Conservation (phyloP, 2,329 filamentous ascomycete species). For the Fusarium papillatum region DNA sequence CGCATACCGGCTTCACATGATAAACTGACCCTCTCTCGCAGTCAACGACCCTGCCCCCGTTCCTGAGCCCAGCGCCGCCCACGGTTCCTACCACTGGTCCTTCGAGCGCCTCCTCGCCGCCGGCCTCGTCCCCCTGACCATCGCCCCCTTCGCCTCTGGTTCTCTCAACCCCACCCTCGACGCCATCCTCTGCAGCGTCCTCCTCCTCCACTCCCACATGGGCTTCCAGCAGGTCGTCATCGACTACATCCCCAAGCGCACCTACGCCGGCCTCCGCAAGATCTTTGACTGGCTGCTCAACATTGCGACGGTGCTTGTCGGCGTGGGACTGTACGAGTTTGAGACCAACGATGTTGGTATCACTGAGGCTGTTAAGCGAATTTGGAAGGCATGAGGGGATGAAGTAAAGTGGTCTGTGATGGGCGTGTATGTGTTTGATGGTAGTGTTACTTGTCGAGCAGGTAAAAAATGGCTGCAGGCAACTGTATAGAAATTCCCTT, state of each 20-base stretch:
- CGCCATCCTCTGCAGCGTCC: slow-evolving; percentile 83
- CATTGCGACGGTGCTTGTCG: slow-evolving; percentile 82
- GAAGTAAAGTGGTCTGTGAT: background rate
- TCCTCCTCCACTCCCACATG: slow-evolving; percentile 95
- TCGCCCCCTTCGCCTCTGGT: slow-evolving; percentile 93
- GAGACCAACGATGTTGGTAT: slow-evolving; percentile 98
- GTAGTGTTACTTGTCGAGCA: slow-evolving; percentile 38
- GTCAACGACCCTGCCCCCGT: slow-evolving; percentile 90
- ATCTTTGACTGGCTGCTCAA: slow-evolving; percentile 85
- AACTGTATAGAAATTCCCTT: slow-evolving; percentile 46
- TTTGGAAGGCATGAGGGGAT: slow-evolving; percentile 83
- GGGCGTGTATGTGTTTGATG: slow-evolving; percentile 24
- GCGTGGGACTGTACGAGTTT: slow-evolving; percentile 95
- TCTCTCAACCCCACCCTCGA: slow-evolving; percentile 92
- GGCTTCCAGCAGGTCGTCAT: slow-evolving; percentile 92
- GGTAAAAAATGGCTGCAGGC: slow-evolving; percentile 37
- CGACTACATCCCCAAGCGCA: slow-evolving; percentile 87
- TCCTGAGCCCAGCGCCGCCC: slow-evolving; percentile 78
- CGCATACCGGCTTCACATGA: slow-evolving; percentile 38
- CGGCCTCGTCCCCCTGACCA: slow-evolving; percentile 86
- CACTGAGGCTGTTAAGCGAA: slow-evolving; percentile 87
- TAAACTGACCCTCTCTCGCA: slow-evolving; percentile 47
- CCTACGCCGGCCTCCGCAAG: slow-evolving; percentile 77
- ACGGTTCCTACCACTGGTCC: slow-evolving; percentile 99
- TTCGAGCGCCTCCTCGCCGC: slow-evolving; percentile 90